A percentile compares a stretch with the other conserved stretches of the same genome.
phyloP scores from a whole-genome alignment of 345 rosid genomes.

The Eucalyptus microcorys region DNA sequence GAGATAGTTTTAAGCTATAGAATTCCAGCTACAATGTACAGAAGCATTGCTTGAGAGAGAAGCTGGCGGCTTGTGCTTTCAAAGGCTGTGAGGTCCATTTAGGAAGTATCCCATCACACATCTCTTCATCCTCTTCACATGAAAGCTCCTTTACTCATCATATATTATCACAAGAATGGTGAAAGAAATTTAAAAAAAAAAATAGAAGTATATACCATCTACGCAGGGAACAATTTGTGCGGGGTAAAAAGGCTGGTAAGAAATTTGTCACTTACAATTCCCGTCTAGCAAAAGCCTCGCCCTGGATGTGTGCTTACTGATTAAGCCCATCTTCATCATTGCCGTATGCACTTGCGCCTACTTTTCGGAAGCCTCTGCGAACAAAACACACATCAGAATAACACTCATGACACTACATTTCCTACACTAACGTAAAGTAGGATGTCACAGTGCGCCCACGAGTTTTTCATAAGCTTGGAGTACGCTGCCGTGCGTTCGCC shows the following conservation, averaged over 20 bases:
- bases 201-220: not conserved
- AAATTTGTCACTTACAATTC: not conserved
- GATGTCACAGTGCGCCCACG: not conserved
- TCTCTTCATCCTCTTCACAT: not conserved
- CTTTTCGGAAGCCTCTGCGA: not conserved
- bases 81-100: not conserved
- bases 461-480: not conserved
- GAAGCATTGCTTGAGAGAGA: not conserved
- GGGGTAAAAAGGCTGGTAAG: not conserved
- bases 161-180: not conserved
- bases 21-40: not conserved
- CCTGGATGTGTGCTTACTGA: not conserved
- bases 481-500: not conserved
- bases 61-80: not conserved
- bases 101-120: not conserved
- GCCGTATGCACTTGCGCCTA: not conserved
- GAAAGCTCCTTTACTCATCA: not conserved
- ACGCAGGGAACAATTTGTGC: not conserved
- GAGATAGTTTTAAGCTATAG: not conserved
- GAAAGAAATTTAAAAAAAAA: not conserved
- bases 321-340: not conserved
- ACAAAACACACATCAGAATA: not conserved
- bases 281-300: not conserved
- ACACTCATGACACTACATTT: not conserved
- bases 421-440: not conserved